Evolutionary conservation across 441 rosid species (phyloP).

Genomic region (Corymbia calophylla): DNA sequence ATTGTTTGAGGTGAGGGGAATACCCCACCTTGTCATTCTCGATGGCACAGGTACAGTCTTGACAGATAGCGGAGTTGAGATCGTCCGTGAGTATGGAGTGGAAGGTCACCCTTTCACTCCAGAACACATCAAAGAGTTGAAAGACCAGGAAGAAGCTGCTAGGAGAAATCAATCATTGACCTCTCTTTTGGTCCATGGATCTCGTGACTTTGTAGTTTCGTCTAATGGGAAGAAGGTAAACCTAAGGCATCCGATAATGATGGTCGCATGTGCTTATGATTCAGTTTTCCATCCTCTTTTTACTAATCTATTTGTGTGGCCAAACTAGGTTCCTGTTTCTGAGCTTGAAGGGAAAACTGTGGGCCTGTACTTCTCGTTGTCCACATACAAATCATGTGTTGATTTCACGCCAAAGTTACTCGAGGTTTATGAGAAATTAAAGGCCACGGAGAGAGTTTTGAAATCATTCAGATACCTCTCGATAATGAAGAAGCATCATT

Average conservation of each 20-base stretch:
- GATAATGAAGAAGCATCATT: neutral
- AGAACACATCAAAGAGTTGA: no score
- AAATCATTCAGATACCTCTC: neutral
- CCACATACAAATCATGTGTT: neutral
- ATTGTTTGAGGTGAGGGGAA: no score
- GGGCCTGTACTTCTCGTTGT: neutral
- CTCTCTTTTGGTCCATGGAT: no score
- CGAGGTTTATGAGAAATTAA: neutral
- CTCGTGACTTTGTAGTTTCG: no score
- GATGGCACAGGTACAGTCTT: no score
- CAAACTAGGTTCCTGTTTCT: neutral
- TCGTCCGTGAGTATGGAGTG: no score
- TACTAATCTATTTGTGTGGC: neutral
- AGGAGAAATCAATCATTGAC: no score
- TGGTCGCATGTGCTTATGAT: neutral
- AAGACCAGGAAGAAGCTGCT: no score
- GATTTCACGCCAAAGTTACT: neutral
- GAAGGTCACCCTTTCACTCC: no score
- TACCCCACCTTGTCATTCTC: no score
- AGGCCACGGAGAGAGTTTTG: neutral
- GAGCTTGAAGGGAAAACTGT: neutral
- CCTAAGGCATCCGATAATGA: neutral
- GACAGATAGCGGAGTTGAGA: no score
- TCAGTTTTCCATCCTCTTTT: neutral
- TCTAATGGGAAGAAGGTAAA: neutral